Base-by-base conservation (phyloP, 2,329 filamentous ascomycete genomes). In the Sporothrix sp. region DNA sequence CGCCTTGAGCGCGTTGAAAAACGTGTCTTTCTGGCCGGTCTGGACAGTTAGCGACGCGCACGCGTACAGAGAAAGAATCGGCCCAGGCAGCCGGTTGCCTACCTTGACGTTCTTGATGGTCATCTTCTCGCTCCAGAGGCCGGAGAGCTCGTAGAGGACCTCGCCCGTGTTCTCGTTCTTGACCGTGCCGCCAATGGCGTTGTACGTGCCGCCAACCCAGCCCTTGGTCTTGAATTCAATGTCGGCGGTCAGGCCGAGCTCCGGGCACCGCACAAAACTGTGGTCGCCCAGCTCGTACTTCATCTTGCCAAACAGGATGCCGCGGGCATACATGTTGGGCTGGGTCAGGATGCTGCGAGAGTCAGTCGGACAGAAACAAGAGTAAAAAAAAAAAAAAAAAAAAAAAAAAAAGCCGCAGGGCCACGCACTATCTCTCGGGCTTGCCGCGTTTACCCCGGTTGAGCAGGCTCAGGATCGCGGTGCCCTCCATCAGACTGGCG, bases 201-300 rank as follows among this genome's bases (percentile, higher is more conserved):
- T 96, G 68, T 98, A 98, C 1, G 87, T 93, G 7, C 93, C 93
- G 48, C 88, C 84, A 57, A 98, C 91, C 78, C 94, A 98, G 5
- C 93, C 93, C 68, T 97, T 97, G 48, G 88, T 94, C 71, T 97
- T 97, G 77, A 98, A 98, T 58, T 98, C 93, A 54, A 98, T 82
- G 64, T 98, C 91, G 54, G 89, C 91, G 23, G 82, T 78, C 16
- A 98, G 74, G 52, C 89, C 84, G 16, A 88, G 78, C 65, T 97
- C 91, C 0, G 91, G 88, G 65, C 93, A 97, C 58, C 84, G 79
- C 18, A 98, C 87, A 60, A 89, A 87, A 65, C 90, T 95, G 70
- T 95, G 90, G 65, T 97, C 91, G 57, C 91, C 93, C 7, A 98
- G 80, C 71, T 98, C 93, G 67, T 97, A 98, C 68, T 96, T 97